Evolutionary conservation across 75 land plant genomes (phyloP), one percentile per base, ranked within the genome.

Genomic region (Pinus albicaulis): DNA sequence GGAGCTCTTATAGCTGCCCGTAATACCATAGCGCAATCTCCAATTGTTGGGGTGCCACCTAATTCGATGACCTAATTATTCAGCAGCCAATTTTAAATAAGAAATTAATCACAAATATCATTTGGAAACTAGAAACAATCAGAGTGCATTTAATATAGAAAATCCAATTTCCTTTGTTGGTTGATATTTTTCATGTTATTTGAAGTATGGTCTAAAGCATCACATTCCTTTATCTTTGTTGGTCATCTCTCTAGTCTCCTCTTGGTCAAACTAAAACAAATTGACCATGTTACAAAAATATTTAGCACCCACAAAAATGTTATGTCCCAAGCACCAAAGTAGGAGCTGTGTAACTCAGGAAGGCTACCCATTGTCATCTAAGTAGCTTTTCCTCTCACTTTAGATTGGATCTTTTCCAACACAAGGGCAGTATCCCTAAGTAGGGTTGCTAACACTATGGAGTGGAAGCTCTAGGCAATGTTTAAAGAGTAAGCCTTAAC

Each of bases 41-140:
- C 98, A 79, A 98, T 91, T 3, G 99, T 98, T 36, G 99, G 99
- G 71, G 77, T 82, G 25, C 96, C 99, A 72, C 98, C 98, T 73
- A 98, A 83, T 76, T 88, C 96, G 25, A 95, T 89, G 7, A 98
- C 99, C 99, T 98, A 84, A 71, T 73, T 48, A 20, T 17, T 34
- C 56, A 72, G 34, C 31, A n/a, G 10, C 17, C 74, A 66, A 59
- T 41, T 7, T 63, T 5, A 75, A 75, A 69, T 53, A 72, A 72
- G 74, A 24, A n/a, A 26, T 17, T 48, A 26, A 48, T 13, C 19
- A 19, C 14, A 48, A 23, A 71, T 26, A 3, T 61, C 28, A 17
- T 2, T 14, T 16, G 28, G 38, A 8, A 24, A 64, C 16, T 16
- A 19, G 19, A 68, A 41, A n/a, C 20, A 41, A 7, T 38, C 41